Percentiles rank a stretch among this genome's conserved stretches.
Conservation (phyloP, 106 monocot genomes). For the Dioscorea zingiberensis region DNA sequence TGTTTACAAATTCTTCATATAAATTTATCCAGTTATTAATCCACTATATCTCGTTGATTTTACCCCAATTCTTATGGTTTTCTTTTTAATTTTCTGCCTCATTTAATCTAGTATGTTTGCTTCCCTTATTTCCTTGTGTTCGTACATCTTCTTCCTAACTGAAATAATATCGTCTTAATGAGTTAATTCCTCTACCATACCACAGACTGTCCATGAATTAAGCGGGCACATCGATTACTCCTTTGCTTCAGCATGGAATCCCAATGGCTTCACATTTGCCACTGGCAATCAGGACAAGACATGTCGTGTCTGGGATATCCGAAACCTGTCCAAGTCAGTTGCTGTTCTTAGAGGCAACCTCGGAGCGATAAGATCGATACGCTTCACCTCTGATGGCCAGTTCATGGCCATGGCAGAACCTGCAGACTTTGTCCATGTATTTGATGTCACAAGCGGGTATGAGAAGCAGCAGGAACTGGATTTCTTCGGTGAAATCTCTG, state of each 20-base stretch:
- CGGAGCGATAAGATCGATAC: conserved; percentile 33
- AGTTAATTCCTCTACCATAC: background rate
- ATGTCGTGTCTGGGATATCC: conserved; percentile 37
- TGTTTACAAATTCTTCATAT: no score
- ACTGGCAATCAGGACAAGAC: conserved; percentile 55
- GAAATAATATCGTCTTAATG: background rate
- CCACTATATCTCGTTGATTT: no score
- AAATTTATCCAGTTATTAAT: no score
- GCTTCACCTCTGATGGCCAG: conserved; percentile 34
- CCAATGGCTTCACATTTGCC: conserved; percentile 32
- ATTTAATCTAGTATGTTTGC: no score
- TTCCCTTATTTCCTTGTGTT: no score
- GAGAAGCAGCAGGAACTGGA: conserved; percentile 29
- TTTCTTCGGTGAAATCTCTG: conserved; percentile 40
- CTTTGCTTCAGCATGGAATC: conserved; percentile 48
- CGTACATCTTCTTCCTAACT: no score
- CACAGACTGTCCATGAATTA: conserved; percentile 17
- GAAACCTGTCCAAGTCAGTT: conserved; percentile 33
- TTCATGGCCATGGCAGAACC: conserved; percentile 45
- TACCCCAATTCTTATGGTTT: background rate
- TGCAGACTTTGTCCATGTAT: conserved; percentile 46
- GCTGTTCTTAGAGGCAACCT: conserved; percentile 28
- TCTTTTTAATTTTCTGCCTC: no score
- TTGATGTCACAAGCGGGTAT: conserved; percentile 14
- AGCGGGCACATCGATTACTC: conserved; percentile 35